Conservation (phyloP, 1,139 yeast species). For the Blastobotrys buckinghamii region DNA sequence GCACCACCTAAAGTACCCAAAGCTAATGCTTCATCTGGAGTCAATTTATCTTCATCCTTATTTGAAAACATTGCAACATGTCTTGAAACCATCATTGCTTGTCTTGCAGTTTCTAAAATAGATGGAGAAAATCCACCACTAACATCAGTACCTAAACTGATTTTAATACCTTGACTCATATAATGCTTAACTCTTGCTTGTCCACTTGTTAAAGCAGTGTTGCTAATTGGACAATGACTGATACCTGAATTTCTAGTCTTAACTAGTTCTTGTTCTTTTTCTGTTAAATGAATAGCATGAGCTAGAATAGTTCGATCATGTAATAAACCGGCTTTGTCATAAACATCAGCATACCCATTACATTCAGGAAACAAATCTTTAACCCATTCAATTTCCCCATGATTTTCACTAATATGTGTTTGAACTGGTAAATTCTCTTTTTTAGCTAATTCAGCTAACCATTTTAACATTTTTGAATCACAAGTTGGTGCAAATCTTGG, state of each 20-base stretch:
- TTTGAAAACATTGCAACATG: conserved; percentile 63
- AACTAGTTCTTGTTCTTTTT: conserved; percentile 56
- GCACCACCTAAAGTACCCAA: conserved; percentile 94
- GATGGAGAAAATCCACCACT: conserved; percentile 89
- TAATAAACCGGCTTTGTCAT: conserved; percentile 57
- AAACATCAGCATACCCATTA: conserved; percentile 67
- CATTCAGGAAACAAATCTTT: conserved; percentile 64
- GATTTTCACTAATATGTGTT: conserved; percentile 84
- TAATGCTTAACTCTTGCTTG: conserved; percentile 78
- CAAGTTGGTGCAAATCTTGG: conserved; percentile 96
- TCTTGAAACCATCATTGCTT: conserved; percentile 77
- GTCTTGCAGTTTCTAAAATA: conserved; percentile 67
- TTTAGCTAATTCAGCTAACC: conserved; percentile 57
- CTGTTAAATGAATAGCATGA: conserved; percentile 74
- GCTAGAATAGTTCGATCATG: conserved; percentile 71
- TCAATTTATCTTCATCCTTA: conserved; percentile 44
- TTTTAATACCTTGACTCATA: conserved; percentile 61
- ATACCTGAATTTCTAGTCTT: conserved; percentile 57
- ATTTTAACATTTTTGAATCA: conserved; percentile 50
- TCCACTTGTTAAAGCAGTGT: conserved; percentile 84
- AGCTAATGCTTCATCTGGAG: conserved; percentile 66
- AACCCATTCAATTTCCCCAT: conserved; percentile 73
- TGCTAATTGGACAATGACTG: conserved; percentile 91
- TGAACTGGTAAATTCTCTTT: conserved; percentile 60
- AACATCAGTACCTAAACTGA: conserved; percentile 85